Evolutionary conservation across 116 monocot species (phyloP).

Genomic region (Zostera marina): DNA sequence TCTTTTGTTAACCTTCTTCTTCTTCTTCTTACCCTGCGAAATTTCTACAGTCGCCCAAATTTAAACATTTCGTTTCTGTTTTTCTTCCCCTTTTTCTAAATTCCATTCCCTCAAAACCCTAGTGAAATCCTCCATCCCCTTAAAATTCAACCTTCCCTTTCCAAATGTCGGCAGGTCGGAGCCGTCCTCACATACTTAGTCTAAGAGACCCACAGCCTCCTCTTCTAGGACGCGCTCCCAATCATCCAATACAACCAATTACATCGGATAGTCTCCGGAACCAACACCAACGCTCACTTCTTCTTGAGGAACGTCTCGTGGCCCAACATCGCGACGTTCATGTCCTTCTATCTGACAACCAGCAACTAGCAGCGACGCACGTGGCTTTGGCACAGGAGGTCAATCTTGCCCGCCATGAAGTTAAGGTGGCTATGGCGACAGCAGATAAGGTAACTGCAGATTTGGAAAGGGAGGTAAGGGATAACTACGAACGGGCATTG

Average conservation of each 20-base stretch:
- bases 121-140: neutral
- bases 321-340: constrained; percentile 52
- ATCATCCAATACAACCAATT: constrained; percentile 7
- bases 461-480: constrained; percentile 33
- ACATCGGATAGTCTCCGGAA: neutral
- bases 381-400: constrained; percentile 61
- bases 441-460: constrained; percentile 18
- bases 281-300: constrained; percentile 5
- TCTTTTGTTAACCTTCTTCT: neutral
- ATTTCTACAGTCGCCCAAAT: neutral
- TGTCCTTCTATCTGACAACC: constrained; percentile 64
- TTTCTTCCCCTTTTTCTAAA: neutral
- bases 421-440: constrained; percentile 24
- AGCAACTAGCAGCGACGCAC: constrained; percentile 74
- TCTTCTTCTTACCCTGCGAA: neutral
- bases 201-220: constrained; percentile 11
- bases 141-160: neutral
- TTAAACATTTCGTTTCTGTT: neutral
- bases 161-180: constrained; percentile 18
- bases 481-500: constrained; percentile 24
- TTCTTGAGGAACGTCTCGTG: constrained; percentile 45
- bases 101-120: constrained; percentile 1
- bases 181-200: constrained; percentile 22
- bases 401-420: constrained; percentile 29
- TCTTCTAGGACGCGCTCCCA: constrained; percentile 5